phyloP scores from a whole-genome alignment of 805 yeast genomes.

The Barnettozyma sucrosica region DNA sequence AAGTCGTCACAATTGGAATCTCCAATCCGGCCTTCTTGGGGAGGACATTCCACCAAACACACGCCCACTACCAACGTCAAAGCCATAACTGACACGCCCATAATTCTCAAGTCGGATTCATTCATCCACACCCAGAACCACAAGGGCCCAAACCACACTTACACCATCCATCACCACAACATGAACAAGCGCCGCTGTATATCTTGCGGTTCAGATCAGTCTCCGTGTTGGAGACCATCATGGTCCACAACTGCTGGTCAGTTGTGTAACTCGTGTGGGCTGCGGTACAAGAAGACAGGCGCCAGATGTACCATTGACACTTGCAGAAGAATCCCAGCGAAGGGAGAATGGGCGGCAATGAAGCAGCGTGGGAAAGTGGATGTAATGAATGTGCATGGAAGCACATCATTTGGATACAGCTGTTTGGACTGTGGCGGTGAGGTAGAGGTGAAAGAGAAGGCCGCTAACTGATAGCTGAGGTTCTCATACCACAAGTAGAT shows the following conservation, averaged over 20 bases:
- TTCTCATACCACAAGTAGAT: neutral
- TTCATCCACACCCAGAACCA: conserved; percentile 26
- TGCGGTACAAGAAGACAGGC: conserved; percentile 88
- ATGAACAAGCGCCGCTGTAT: conserved; percentile 57
- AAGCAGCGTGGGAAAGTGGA: conserved; percentile 52
- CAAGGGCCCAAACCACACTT: conserved; percentile 25
- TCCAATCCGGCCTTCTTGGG: conserved; percentile 4
- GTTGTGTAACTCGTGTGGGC: conserved; percentile 92
- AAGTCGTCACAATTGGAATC: neutral
- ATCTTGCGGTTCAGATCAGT: conserved; percentile 83
- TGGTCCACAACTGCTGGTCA: conserved; percentile 93
- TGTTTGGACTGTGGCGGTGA: conserved; percentile 58
- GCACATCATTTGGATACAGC: conserved; percentile 32
- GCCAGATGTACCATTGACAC: conserved; percentile 74
- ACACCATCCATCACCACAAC: conserved; percentile 25
- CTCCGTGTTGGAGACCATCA: conserved; percentile 98
- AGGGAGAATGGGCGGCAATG: conserved; percentile 92
- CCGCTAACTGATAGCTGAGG: neutral
- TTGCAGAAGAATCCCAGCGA: conserved; percentile 90
- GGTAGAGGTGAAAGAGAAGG: conserved; percentile 38
- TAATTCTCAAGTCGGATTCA: conserved; percentile 13
- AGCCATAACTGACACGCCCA: conserved; percentile 10
- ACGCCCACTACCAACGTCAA: conserved; percentile 10
- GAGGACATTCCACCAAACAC: neutral
- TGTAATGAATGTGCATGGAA: conserved; percentile 25